Evolutionary conservation across 2,329 filamentous ascomycete species (phyloP), one percentile per base, ranked within the genome.

Genomic region (Teratosphaeria nubilosa): DNA sequence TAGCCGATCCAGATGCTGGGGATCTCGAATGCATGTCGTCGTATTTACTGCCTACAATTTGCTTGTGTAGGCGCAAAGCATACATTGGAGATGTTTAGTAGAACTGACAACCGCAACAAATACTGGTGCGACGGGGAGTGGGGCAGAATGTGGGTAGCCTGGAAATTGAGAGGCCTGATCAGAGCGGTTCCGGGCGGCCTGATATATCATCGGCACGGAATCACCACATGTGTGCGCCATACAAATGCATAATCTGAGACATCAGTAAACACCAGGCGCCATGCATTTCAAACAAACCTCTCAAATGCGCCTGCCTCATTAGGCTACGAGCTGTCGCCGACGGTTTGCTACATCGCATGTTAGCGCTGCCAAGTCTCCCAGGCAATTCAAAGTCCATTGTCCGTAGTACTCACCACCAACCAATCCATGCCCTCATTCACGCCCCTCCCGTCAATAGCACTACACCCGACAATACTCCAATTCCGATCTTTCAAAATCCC

Each of bases 401-500:
- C 14, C 34, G 2, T 24, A 4, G 48, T 57, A 80, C 80, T 76
- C 76, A 92, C 89, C 80, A 95, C 91, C 72, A 99, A 79, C 94
- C 94, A 99, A 75, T 99, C 94, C 94, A 99, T 99, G 60, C 94
- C 94, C 76, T 99, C 94, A 63, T 87, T 90, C 51, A 99, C 89
- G 73, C 94, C 94, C 69, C 88, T 88, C 51, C 94, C 94, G 72
- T 96, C 94, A 58, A 99, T 92, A 14, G 94, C 94, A 65, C 90
- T 95, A 75, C 94, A 99, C 24, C 91, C 92, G 73, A 99, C 91
- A 72, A 99, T 99, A 75, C 91, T 97, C 94, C 94, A 99, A 80
- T 97, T 99, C 69, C 94, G 83, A 74, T 99, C 94, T 68, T 92
- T 87, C 72, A 99, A 78, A 75, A 96, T 91, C 56, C 90, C 91